phyloP scores from a whole-genome alignment of 2,329 filamentous ascomycete species.

The Pseudogymnoascus pannorum region DNA sequence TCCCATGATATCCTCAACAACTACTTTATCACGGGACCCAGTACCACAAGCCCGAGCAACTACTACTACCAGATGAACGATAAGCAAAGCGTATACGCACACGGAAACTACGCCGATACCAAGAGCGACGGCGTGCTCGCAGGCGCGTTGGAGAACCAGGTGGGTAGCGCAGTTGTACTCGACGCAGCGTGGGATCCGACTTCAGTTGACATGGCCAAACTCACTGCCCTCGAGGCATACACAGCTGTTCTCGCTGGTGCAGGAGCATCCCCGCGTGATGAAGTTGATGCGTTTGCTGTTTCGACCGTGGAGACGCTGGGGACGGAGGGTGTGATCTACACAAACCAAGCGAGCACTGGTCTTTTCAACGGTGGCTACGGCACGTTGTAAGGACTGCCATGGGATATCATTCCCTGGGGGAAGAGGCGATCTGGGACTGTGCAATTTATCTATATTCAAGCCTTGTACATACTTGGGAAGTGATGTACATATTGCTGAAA shows the following conservation, averaged over 20 bases:
- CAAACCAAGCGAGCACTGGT: constrained; percentile 21
- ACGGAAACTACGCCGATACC: constrained; percentile 45
- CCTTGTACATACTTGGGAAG: not conserved
- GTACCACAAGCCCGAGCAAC: constrained; percentile 42
- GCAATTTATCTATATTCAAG: not conserved
- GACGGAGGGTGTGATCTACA: constrained; percentile 20
- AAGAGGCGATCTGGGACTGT: not conserved
- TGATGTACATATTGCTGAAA: not conserved
- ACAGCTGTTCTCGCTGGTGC: constrained; percentile 30
- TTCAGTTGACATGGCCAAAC: constrained; percentile 18
- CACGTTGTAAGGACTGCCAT: constrained; percentile 8
- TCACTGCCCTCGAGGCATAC: constrained; percentile 32
- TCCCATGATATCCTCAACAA: constrained; percentile 48
- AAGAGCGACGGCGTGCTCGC: constrained; percentile 43
- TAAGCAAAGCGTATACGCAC: constrained; percentile 46
- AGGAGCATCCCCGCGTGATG: constrained; percentile 30
- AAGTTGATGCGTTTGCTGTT: constrained; percentile 25
- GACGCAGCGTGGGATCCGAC: constrained; percentile 21
- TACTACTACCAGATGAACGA: constrained; percentile 49
- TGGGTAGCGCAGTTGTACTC: constrained; percentile 17
- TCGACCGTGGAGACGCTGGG: constrained; percentile 21
- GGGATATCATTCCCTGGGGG: not conserved
- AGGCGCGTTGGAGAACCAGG: constrained; percentile 26
- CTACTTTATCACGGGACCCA: constrained; percentile 49
- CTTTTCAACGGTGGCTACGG: constrained; percentile 25